Evolutionary conservation across 2,329 filamentous ascomycete genomes (phyloP).

Genomic region (Claviceps humidiphila): DNA sequence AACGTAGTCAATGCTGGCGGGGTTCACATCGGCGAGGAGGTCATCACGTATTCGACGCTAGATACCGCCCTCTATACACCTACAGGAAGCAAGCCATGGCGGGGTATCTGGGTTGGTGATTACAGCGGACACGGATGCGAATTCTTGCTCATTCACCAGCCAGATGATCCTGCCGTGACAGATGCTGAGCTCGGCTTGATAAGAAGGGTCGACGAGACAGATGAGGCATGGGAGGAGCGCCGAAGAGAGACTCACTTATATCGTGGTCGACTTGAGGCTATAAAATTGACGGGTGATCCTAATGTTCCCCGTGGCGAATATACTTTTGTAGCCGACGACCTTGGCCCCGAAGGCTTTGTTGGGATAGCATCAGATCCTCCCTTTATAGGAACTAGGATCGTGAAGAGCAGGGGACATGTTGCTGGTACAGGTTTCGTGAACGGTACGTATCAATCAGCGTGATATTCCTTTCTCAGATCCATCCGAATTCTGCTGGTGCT

Average conservation of each 20-base stretch:
- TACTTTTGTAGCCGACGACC: slow-evolving; percentile 68
- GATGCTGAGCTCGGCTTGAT: slow-evolving; percentile 28
- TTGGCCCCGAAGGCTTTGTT: slow-evolving; percentile 53
- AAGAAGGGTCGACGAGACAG: slow-evolving; percentile 27
- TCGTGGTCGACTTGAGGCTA: slow-evolving; percentile 59
- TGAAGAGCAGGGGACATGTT: slow-evolving; percentile 64
- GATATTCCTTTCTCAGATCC: background rate
- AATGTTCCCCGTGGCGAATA: slow-evolving; percentile 81
- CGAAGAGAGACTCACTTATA: slow-evolving; percentile 37
- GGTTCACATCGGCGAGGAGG: slow-evolving; percentile 38
- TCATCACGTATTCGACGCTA: slow-evolving; percentile 57
- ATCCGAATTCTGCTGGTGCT: no score
- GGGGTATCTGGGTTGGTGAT: slow-evolving; percentile 87
- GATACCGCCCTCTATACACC: slow-evolving; percentile 66
- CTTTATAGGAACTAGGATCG: slow-evolving; percentile 63
- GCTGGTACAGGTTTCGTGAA: slow-evolving; percentile 57
- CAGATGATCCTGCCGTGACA: slow-evolving; percentile 30
- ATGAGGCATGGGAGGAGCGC: slow-evolving; percentile 31
- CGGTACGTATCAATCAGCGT: slow-evolving; percentile 38
- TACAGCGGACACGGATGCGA: slow-evolving; percentile 82
- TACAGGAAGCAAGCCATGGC: slow-evolving; percentile 65
- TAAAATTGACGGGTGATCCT: slow-evolving; percentile 85
- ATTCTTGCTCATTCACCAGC: slow-evolving; percentile 72
- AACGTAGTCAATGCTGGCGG: slow-evolving; percentile 16
- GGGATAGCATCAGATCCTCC: slow-evolving; percentile 49